Percentiles rank a stretch among this genome's conserved stretches.
These are phyloP conservation scores for Pleurotus citrinopileatus DNA, from an alignment of 768 basidiomycete genomes.

Conservation along the genomic window DNA sequence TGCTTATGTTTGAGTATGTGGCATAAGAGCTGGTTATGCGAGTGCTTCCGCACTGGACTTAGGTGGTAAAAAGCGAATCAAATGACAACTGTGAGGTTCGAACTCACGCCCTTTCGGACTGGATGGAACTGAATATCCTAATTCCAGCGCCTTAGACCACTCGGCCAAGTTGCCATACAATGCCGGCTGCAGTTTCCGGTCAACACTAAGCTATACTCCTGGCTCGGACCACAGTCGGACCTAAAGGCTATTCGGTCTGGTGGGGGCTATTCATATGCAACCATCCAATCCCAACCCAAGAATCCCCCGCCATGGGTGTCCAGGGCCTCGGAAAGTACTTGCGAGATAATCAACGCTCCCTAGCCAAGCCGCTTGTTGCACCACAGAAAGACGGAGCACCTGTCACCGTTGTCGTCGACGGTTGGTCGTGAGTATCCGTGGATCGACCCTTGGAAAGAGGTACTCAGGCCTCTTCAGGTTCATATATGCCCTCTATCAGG, in stretches of 20 bases:
- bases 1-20: too few species aligned
- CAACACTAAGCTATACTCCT: neutral
- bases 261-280: neutral
- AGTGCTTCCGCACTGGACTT: too few species aligned
- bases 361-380: conserved; percentile 32
- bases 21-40: too few species aligned
- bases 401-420: conserved; percentile 71
- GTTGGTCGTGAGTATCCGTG: conserved; percentile 72
- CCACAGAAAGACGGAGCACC: conserved; percentile 18
- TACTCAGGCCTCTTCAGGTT: conserved; percentile 45
- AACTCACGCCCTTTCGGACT: conserved; percentile 43
- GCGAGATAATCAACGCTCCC: conserved; percentile 41
- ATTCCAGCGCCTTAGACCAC: conserved; percentile 63
- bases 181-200: neutral
- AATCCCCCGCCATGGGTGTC: conserved; percentile 39
- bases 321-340: conserved; percentile 53
- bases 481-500: conserved; percentile 64
- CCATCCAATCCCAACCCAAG: neutral
- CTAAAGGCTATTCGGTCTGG: conserved; percentile 16
- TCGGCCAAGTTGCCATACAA: conserved; percentile 49
- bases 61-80: neutral
- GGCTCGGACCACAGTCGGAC: conserved; percentile 15
- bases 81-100: conserved; percentile 44
- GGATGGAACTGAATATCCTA: conserved; percentile 34
- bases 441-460: conserved; percentile 12